Percentiles rank a stretch among this genome's conserved stretches.
Evolutionary conservation across 2,329 filamentous ascomycete genomes (phyloP).

Genomic region (Pseudogymnoascus sp.): DNA sequence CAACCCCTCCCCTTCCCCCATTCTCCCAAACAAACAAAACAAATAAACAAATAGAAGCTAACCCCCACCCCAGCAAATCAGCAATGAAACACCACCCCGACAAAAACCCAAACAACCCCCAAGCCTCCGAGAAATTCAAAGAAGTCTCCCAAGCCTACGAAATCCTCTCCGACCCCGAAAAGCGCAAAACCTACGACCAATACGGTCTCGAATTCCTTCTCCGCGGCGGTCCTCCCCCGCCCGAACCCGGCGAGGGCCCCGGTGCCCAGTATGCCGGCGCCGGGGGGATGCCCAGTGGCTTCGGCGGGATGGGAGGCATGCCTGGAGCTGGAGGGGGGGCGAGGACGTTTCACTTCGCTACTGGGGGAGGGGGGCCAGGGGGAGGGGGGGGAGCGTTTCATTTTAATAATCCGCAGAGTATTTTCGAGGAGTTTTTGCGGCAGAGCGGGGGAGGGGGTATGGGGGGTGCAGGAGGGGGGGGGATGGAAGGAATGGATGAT

Average conservation of each 20-base stretch:
- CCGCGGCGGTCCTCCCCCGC: slow-evolving; percentile 65
- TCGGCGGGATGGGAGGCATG: slow-evolving; percentile 38
- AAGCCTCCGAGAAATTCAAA: slow-evolving; percentile 90
- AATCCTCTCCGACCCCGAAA: slow-evolving; percentile 93
- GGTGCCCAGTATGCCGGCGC: slow-evolving; percentile 38
- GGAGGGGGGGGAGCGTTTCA: slow-evolving; percentile 58
- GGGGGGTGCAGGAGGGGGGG: slow-evolving; percentile 14
- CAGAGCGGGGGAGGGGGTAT: slow-evolving; percentile 30
- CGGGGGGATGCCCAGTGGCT: slow-evolving; percentile 47
- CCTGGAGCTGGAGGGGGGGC: slow-evolving; percentile 27
- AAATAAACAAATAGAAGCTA: slow-evolving; percentile 10
- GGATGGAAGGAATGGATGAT: no score
- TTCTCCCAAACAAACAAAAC: not conserved
- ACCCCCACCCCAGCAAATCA: slow-evolving; percentile 51
- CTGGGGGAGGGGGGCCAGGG: slow-evolving; percentile 33
- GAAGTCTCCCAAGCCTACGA: slow-evolving; percentile 97
- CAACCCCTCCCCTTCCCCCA: no score
- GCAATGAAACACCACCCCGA: slow-evolving; percentile 92
- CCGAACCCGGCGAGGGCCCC: slow-evolving; percentile 49
- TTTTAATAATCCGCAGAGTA: slow-evolving; percentile 74
- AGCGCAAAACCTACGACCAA: slow-evolving; percentile 90
- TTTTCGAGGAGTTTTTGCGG: slow-evolving; percentile 76
- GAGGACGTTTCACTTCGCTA: slow-evolving; percentile 41
- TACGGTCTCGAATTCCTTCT: slow-evolving; percentile 90
- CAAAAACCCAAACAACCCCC: slow-evolving; percentile 90